Base-by-base conservation (phyloP, 176 grass and related monocot genomes). In the Eleusine indica region DNA sequence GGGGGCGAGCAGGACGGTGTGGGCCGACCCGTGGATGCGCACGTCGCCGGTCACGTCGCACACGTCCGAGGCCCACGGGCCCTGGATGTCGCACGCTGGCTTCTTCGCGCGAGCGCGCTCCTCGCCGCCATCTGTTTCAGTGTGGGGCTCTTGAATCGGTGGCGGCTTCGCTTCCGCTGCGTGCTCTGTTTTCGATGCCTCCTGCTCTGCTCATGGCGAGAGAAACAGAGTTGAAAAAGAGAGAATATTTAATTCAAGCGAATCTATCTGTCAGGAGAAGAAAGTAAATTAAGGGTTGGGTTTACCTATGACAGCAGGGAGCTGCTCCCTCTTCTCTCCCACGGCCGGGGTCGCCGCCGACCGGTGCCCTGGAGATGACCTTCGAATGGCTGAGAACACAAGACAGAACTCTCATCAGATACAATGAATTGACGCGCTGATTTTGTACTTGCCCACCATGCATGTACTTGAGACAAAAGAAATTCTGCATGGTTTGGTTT, bases 71-170 rank as follows among this genome's bases (percentile, higher is more conserved):
- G 64, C 84, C 85, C 84, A 90, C 0, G 90, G 90, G 0, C 87
- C 88, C 48, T 92, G 84, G 68, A 91, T 90, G 87, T 95, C 90
- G 74, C 93, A 95, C 75, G 86, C 85, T 29, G 85, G 84, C 80
- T 92, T 95, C 68, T 82, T 80, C 10, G 76, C 74, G 38, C 85
- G 74, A 52, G 86, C 70, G 35, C 21, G 4, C 70, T 84, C 70
- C 70, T 46, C 65, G 4, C 4, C 8, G 21, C 35, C 78, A 0
- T 84, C 92, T 61, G 67, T 71, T 61, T 69, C 51, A 9, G 3
- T 28, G 72, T 30, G 71, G 57, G 70, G 5, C 70, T 73, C 83
- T 8, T 48, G 38, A 1, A 64, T 46, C 13, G 71, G 18, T 13
- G 68, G 74, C 15, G 68, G 73, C 67, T 78, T 56, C 21, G 19